Evolutionary conservation across 352 stramenopile genomes (phyloP).

Genomic region (Thalassiosira ordinaria): DNA sequence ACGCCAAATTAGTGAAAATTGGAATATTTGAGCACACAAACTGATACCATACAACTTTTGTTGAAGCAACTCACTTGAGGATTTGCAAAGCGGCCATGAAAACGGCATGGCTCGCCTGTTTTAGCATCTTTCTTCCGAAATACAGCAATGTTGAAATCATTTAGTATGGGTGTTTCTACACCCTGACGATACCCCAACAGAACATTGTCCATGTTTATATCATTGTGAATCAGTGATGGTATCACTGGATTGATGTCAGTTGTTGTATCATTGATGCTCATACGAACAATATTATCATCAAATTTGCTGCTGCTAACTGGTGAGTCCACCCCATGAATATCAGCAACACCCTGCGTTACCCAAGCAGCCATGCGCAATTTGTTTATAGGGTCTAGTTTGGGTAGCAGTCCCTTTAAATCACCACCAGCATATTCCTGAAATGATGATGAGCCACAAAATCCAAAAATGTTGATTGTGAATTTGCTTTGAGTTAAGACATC

Average conservation of each 20-base stretch:
- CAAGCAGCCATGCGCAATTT: conserved; percentile 50
- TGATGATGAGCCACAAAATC: conserved; percentile 45
- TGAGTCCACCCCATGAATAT: conserved; percentile 51
- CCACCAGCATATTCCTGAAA: conserved; percentile 52
- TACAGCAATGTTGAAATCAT: conserved; percentile 64
- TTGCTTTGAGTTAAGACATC: conserved; percentile 44
- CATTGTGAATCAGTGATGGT: conserved; percentile 62
- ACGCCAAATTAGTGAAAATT: neutral
- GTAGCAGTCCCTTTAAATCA: conserved; percentile 45
- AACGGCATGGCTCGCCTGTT: conserved; percentile 46
- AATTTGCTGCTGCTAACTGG: conserved; percentile 1
- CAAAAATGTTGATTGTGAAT: conserved; percentile 60
- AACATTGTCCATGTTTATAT: conserved; percentile 65
- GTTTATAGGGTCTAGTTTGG: conserved; percentile 36
- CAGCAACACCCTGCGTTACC: conserved; percentile 44
- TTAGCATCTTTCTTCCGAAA: conserved; percentile 48
- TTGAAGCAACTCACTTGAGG: conserved; percentile 39
- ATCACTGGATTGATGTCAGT: too few species aligned
- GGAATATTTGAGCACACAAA: conserved; percentile 3
- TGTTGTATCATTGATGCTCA: neutral
- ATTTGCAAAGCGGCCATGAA: conserved; percentile 56
- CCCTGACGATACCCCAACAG: conserved; percentile 39
- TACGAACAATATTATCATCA: neutral
- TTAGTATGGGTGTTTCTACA: conserved; percentile 48
- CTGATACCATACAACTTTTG: too few species aligned